These are phyloP conservation scores for Phytopythium kandeliae DNA, from an alignment of 352 stramenopile genomes.

Conservation along the genomic window DNA sequence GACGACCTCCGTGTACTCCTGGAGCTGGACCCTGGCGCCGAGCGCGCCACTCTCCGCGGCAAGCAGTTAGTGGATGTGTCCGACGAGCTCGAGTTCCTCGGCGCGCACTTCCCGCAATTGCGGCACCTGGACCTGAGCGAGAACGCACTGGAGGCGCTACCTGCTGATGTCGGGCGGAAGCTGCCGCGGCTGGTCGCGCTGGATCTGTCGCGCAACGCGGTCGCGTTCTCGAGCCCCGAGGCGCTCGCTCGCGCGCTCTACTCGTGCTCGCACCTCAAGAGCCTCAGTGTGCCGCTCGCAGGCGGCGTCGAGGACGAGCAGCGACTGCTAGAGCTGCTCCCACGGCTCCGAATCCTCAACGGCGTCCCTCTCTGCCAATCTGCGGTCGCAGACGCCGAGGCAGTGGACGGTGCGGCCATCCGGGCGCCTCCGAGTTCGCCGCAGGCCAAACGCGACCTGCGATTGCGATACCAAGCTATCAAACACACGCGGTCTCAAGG, in stretches of 20 bases:
- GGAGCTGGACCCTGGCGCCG: slow-evolving; percentile 20
- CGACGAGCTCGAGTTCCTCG: slow-evolving; percentile 31
- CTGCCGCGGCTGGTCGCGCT: slow-evolving; percentile 53
- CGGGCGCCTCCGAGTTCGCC: slow-evolving; percentile 13
- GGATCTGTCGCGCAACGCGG: slow-evolving; percentile 47
- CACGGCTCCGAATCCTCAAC: slow-evolving; percentile 55
- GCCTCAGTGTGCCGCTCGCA: slow-evolving; percentile 45
- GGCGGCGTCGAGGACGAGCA: slow-evolving; percentile 50
- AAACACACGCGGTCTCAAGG: slow-evolving; percentile 5
- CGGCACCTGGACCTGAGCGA: slow-evolving; percentile 56
- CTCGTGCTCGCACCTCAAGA: slow-evolving; percentile 45
- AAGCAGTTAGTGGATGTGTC: slow-evolving; percentile 24
- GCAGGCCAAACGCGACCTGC: slow-evolving; percentile 30
- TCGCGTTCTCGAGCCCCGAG: slow-evolving; percentile 24
- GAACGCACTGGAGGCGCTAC: slow-evolving; percentile 38
- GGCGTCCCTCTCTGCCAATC: slow-evolving; percentile 19
- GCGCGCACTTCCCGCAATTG: slow-evolving; percentile 32
- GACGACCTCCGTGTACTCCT: slow-evolving; percentile 47
- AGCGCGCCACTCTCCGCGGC: slow-evolving; percentile 40
- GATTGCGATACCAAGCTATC: slow-evolving; percentile 21
- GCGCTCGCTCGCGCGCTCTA: slow-evolving; percentile 37
- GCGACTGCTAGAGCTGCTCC: slow-evolving; percentile 48
- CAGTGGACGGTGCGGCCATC: background rate
- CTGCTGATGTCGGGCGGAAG: slow-evolving; percentile 25
- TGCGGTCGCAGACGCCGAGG: background rate